Percentiles rank a stretch among this genome's conserved stretches.
phyloP scores from a whole-genome alignment of 441 rosid genomes.

The Adansonia grandidieri region DNA sequence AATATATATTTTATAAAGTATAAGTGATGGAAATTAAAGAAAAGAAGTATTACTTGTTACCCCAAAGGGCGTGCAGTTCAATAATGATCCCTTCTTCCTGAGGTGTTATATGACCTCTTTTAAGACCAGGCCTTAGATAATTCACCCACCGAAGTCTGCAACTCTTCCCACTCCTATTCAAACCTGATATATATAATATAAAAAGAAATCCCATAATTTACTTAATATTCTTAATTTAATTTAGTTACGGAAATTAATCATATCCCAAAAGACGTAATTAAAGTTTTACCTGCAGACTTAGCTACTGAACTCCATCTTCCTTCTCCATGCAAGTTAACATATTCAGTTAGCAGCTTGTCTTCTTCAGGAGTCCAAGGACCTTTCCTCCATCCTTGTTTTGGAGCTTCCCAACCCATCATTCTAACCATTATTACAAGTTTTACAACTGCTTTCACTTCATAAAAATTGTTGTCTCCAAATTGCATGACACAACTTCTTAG shows the following conservation, averaged over 20 bases:
- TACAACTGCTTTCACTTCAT: not conserved
- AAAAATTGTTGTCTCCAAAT: conserved; percentile 34
- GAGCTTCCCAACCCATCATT: conserved; percentile 55
- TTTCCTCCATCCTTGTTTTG: conserved; percentile 65
- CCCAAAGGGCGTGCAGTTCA: conserved; percentile 77
- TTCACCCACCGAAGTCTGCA: conserved; percentile 90
- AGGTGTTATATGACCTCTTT: conserved; percentile 72
- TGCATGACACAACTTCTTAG: conserved; percentile 35
- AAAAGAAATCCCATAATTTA: not conserved
- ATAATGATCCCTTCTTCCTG: conserved; percentile 78
- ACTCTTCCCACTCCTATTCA: conserved; percentile 78
- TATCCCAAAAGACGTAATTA: not conserved
- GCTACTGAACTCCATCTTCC: conserved; percentile 82
- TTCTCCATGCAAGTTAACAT: conserved; percentile 63
- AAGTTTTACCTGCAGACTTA: conserved; percentile 53
- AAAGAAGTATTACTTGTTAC: conserved; percentile 64
- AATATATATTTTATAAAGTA: not conserved
- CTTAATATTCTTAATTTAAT: not conserved
- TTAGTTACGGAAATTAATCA: not conserved
- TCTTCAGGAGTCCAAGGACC: conserved; percentile 89
- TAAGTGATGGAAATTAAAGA: not conserved
- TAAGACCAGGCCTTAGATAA: conserved; percentile 78
- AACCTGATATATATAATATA: conserved; percentile 38
- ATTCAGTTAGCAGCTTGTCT: conserved; percentile 58
- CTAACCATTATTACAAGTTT: conserved; percentile 14